phyloP scores from a whole-genome alignment of 495 filamentous ascomycete species.

The Xylaria cubensis region DNA sequence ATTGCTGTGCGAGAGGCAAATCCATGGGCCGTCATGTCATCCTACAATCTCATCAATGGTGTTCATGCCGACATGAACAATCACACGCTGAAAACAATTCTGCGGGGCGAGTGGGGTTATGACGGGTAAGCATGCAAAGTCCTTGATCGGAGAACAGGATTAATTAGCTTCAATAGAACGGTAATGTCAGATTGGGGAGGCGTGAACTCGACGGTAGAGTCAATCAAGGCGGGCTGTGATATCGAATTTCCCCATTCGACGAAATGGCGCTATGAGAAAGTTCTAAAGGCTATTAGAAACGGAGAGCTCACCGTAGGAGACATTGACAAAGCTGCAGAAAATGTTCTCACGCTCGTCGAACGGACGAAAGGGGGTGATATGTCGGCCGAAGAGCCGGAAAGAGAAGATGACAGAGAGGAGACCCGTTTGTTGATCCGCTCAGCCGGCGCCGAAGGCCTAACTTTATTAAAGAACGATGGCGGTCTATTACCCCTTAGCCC shows the following conservation, averaged over 20 bases:
- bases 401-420: conserved; percentile 68
- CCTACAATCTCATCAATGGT: conserved; percentile 87
- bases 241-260: conserved; percentile 80
- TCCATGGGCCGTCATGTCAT: conserved; percentile 80
- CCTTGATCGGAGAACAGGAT: conserved; percentile 21
- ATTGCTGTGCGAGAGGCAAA: conserved; percentile 80
- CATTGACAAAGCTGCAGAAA: conserved; percentile 61
- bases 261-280: conserved; percentile 73
- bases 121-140: conserved; percentile 59
- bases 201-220: conserved; percentile 72
- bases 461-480: conserved; percentile 79
- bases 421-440: conserved; percentile 72
- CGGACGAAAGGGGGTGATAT: conserved; percentile 66
- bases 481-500: conserved; percentile 70
- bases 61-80: conserved; percentile 77
- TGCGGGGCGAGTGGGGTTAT: conserved; percentile 78
- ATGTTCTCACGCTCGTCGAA: conserved; percentile 73
- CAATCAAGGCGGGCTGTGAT: conserved; percentile 76
- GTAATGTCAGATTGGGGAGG: conserved; percentile 79
- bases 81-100: conserved; percentile 71
- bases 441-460: conserved; percentile 74
- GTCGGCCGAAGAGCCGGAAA: conserved; percentile 64
- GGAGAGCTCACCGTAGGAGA: conserved; percentile 60
- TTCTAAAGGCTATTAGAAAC: conserved; percentile 65
- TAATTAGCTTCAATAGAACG: conserved; percentile 52